Base-by-base conservation (phyloP, 2,329 filamentous ascomycete genomes). In the Ceratocystis papillata region DNA sequence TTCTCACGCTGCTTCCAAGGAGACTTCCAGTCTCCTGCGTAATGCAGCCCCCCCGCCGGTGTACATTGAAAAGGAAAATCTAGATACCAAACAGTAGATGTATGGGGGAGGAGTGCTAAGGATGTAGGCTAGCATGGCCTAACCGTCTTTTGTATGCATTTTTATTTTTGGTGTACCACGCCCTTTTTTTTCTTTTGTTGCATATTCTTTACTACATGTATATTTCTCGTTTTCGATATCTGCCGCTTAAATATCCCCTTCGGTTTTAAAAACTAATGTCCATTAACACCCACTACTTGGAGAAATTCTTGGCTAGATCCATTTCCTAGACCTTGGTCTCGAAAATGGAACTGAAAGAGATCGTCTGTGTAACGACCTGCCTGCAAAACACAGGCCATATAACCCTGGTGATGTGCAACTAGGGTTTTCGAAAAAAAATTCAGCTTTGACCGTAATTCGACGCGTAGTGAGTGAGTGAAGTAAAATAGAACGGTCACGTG, bases 21-120 rank as follows among this genome's bases (percentile, higher is more conserved):
- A 67, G 53, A 45, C 50, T 28, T 44, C 41, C 37, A 41, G 48
- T 60, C 65, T 67, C 17, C 15, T 67, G 28, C 46, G n/a, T 15
- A 62, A 61, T 28, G 50, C 48, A 41, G 62, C 53, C 3, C 50
- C 53, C 45, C 65, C 65, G 25, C 65, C 62, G n/a, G 41, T 44
- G 33, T 64, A 64, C 20, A 41, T 30, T 15, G 62, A 67, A 28
- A 67, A 62, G 50, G 41, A 67, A 2, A n/a, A 1, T 7, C 8
- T 28, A 5, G n/a, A 17, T 22, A 25, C 46, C 7, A 53, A 60
- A 37, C 50, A 33, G 33, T 65, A 59, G 41, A 46, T n/a, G 3
- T 4, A 20, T 5, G 20, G 15, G 20, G 8, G 46, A 3, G 50
- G 44, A 60, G 53, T 8, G 4, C 12, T 4, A 12, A 41, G 3